phyloP scores from a whole-genome alignment of 2,329 filamentous ascomycete species.

The Intubia oerlemansii region DNA sequence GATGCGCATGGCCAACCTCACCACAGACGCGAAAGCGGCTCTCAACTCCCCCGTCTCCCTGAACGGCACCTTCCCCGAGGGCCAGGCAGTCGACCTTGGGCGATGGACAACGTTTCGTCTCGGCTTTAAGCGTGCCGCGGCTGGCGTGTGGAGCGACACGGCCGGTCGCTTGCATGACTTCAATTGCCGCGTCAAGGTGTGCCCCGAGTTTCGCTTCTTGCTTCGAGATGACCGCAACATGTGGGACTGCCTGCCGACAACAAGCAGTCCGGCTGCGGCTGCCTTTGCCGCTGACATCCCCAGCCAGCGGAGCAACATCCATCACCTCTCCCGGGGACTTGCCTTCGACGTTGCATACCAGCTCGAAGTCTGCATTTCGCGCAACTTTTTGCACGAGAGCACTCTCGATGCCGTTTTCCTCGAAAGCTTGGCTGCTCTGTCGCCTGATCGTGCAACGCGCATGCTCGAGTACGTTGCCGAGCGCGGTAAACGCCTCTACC shows the following conservation, averaged over 20 bases:
- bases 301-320: constrained; percentile 3
- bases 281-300: background rate
- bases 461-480: constrained; percentile 58
- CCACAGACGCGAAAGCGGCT: constrained; percentile 14
- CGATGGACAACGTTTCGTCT: constrained; percentile 35
- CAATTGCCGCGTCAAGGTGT: constrained; percentile 29
- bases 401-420: constrained; percentile 50
- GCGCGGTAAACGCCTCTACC: constrained; percentile 34
- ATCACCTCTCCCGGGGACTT: constrained; percentile 16
- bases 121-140: constrained; percentile 12
- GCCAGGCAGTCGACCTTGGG: constrained; percentile 27
- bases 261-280: background rate
- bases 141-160: constrained; percentile 18
- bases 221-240: constrained; percentile 7
- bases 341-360: constrained; percentile 67
- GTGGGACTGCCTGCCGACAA: constrained; percentile 6
- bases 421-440: constrained; percentile 28
- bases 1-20: constrained; percentile 26
- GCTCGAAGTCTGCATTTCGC: constrained; percentile 81
- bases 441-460: constrained; percentile 30
- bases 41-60: constrained; percentile 18
- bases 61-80: constrained; percentile 10
- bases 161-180: constrained; percentile 42
- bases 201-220: constrained; percentile 5
- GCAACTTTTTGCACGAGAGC: constrained; percentile 55